Base-by-base conservation (phyloP, 371 early-diverging fungal species). In the Chytridiales sp. region DNA sequence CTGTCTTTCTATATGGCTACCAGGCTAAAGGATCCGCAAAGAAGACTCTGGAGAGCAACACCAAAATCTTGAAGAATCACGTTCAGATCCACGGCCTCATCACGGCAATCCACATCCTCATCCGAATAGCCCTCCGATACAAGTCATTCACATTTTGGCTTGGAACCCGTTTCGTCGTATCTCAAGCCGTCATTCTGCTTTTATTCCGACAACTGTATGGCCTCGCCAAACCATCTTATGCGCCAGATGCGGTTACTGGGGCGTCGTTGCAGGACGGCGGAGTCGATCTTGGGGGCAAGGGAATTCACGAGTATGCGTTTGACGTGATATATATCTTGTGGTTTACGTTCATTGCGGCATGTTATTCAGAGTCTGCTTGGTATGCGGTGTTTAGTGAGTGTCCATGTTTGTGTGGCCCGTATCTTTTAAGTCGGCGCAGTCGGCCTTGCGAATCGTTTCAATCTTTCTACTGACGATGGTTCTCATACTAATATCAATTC, bases 281-380 rank as follows among this genome's bases (percentile, higher is more conserved):
- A 13, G 15, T 29, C 1, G 67, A 67, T 58, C 39, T 67, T 6
- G 27, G 35, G 26, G 53, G 31, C 15, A 51, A 55, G 40, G 58
- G 62, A 3, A 32, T 67, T 29, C 41, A 61, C 29, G 53, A 56
- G 39, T 67, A 67, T 40, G 36, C 38, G 36, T 67, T 48, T 24
- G 67, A 67, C 34, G 32, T 56, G 29, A 56, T 67, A 4, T 67
- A 67, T 22, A 52, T 67, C 47, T 35, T 42, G 13, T 67, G 67
- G 67, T 61, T 61, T 36, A n/a, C n/a, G n/a, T n/a, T n/a, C n/a
- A n/a, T n/a, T n/a, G n/a, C n/a, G n/a, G n/a, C n/a, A n/a, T n/a
- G n/a, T n/a, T n/a, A n/a, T n/a, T n/a, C n/a, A n/a, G n/a, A n/a
- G n/a, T n/a, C n/a, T n/a, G n/a, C n/a, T n/a, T n/a, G n/a, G n/a